Percentiles rank a stretch among this genome's conserved stretches.
phyloP scores from a whole-genome alignment of 148 eudicot genomes.

The Camellia granthamiana region DNA sequence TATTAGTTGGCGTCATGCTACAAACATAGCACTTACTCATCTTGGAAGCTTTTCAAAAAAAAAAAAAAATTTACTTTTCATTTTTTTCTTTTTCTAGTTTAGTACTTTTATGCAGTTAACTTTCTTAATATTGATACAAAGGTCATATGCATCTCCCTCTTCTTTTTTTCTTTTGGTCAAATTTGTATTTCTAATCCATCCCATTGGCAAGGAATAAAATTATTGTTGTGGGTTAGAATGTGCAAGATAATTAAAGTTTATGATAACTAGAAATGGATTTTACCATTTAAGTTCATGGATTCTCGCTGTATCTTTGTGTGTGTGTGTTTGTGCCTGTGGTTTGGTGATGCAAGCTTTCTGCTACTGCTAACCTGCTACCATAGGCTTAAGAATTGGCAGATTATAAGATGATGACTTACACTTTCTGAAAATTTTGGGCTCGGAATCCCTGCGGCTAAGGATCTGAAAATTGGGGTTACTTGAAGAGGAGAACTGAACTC shows the following conservation, averaged over 20 bases:
- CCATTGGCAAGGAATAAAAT: background rate
- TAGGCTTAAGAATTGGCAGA: conserved; percentile 3
- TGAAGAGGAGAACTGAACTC: conserved; percentile 75
- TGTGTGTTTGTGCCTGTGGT: background rate
- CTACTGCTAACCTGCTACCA: background rate
- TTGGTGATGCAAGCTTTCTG: background rate
- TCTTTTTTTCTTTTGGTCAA: background rate
- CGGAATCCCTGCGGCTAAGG: conserved; percentile 76
- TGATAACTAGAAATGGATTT: background rate
- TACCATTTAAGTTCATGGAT: background rate
- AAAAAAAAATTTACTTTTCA: background rate
- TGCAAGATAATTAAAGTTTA: background rate
- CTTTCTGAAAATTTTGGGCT: conserved; percentile 98
- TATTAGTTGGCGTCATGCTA: background rate
- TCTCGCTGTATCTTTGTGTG: too few species aligned
- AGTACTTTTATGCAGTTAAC: background rate
- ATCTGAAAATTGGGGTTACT: conserved; percentile 76
- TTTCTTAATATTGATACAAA: background rate
- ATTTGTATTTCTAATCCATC: background rate
- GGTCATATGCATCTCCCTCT: background rate
- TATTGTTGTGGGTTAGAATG: background rate
- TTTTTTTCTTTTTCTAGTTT: background rate
- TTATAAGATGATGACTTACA: conserved; percentile 51
- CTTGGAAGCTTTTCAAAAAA: background rate
- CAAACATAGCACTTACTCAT: background rate